A percentile compares a stretch with the other conserved stretches of the same genome.
phyloP scores from a whole-genome alignment of 2,329 filamentous ascomycete genomes.

The Thielaviopsis musarum region DNA sequence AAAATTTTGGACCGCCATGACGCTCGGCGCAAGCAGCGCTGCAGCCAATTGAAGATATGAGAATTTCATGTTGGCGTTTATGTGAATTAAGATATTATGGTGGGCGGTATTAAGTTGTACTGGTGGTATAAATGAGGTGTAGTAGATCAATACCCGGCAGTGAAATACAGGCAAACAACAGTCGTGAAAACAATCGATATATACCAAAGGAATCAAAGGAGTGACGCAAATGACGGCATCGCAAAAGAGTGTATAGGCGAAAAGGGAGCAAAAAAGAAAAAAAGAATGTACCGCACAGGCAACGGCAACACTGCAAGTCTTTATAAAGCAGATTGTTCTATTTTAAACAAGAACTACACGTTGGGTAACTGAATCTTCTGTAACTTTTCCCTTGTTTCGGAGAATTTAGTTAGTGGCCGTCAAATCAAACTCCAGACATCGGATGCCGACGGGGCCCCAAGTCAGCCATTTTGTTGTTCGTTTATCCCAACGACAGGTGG shows the following conservation, averaged over 20 bases:
- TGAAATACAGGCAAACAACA: neutral
- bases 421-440: neutral
- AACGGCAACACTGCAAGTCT: neutral
- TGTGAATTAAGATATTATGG: neutral
- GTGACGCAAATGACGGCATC: neutral
- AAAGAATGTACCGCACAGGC: neutral
- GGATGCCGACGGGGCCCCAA: neutral
- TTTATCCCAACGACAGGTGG: too few relatives aligned
- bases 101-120: neutral
- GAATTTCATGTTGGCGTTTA: neutral
- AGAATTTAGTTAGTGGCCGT: neutral
- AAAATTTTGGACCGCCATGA: constrained; percentile 27
- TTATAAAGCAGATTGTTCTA: neutral
- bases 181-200: neutral
- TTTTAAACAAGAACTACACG: neutral
- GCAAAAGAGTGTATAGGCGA: neutral
- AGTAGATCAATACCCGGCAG: neutral
- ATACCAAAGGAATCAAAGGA: neutral
- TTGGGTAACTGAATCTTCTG: neutral
- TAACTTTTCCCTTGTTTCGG: constrained; percentile 1
- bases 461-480: neutral
- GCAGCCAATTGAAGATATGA: neutral
- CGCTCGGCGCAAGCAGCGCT: constrained; percentile 16
- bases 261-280: neutral
- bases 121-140: neutral